Base-by-base conservation (phyloP, 495 filamentous ascomycete genomes). In the Penicillium riverlandense region DNA sequence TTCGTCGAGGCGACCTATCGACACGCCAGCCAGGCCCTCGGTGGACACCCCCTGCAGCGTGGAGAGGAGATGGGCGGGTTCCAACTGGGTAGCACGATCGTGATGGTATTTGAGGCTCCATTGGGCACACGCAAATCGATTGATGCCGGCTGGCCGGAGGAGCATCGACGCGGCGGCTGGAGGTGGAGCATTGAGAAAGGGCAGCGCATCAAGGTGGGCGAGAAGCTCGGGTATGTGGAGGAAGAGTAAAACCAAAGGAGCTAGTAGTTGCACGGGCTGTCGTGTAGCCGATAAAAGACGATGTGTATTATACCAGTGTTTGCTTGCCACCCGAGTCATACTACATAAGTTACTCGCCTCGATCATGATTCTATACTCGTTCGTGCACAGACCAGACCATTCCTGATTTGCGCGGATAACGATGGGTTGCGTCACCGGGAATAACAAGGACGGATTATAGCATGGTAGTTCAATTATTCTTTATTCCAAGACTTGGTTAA, bases 51-150 rank as follows among this genome's bases (percentile, higher is more conserved):
- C 8, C 65, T 97, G 45, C 74, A 81, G 37, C 76, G 88, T 33
- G 92, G 92, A 16, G 90, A 94, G 49, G 94, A 99, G 65, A 96
- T 99, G 88, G 92, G 92, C 16, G 92, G 92, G 0, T 99, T 99
- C 66, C 89, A 92, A 70, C 74, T 99, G 14, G 92, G 92, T 15
- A 96, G 90, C 59, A 90, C 91, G 0, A 84, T 99, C 46, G 92
- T 99, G 31, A 70, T 99, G 29, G 90, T 97, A 5, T 99, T 99
- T 68, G 92, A 99, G 63, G 92, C 91, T 32, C 92, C 92, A 0
- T 81, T 81, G 48, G 78, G 79, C 7, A 63, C 64, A 33, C 61
- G 76, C 30, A 72, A 75, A 42, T 86, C 80, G 40, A 77, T 82
- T 39, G 83, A 85, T 63, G 78, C 76, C 55, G 84, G 77, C 32